These are phyloP conservation scores for Melampsora americana DNA, from an alignment of 1,284 basidiomycete species.

Conservation along the genomic window DNA sequence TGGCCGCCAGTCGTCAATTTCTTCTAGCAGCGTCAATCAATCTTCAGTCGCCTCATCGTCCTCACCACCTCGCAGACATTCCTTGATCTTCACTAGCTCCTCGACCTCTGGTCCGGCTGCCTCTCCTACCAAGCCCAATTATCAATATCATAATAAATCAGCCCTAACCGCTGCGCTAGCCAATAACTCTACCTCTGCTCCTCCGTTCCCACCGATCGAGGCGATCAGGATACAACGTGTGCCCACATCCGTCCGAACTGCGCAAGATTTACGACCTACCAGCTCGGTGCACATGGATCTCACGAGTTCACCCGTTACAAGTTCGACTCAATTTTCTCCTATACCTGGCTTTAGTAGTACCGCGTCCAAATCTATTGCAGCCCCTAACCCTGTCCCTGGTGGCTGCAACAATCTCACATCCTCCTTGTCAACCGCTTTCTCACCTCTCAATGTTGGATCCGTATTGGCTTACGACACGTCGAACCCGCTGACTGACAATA, in stretches of 20 bases:
- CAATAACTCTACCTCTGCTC: slow-evolving; percentile 38
- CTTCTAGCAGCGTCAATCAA: slow-evolving; percentile 4
- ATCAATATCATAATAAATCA: slow-evolving; percentile 42
- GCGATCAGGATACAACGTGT: slow-evolving; percentile 60
- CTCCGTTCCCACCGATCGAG: slow-evolving; percentile 49
- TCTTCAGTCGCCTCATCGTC: not conserved
- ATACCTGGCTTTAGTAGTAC: slow-evolving; percentile 50
- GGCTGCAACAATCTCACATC: slow-evolving; percentile 41
- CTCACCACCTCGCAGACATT: slow-evolving; percentile 30
- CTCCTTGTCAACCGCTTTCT: slow-evolving; percentile 48
- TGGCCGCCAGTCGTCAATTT: slow-evolving; percentile 21
- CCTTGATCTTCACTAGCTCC: slow-evolving; percentile 36
- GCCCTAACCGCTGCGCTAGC: slow-evolving; percentile 41
- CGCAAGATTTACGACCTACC: slow-evolving; percentile 55
- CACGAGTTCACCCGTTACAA: slow-evolving; percentile 48
- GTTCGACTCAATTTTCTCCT: slow-evolving; percentile 42
- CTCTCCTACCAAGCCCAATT: slow-evolving; percentile 19
- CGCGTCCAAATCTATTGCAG: slow-evolving; percentile 44
- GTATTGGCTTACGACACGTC: not conserved
- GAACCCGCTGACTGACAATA: not conserved
- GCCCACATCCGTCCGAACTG: slow-evolving; percentile 59
- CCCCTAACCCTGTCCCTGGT: slow-evolving; percentile 19
- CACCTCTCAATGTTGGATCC: slow-evolving; percentile 3
- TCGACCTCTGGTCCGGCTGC: slow-evolving; percentile 19
- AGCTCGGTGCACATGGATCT: slow-evolving; percentile 45